These are phyloP conservation scores for Acanthamoeba healyi DNA, from an alignment of 208 protist species.

Conservation along the genomic window DNA sequence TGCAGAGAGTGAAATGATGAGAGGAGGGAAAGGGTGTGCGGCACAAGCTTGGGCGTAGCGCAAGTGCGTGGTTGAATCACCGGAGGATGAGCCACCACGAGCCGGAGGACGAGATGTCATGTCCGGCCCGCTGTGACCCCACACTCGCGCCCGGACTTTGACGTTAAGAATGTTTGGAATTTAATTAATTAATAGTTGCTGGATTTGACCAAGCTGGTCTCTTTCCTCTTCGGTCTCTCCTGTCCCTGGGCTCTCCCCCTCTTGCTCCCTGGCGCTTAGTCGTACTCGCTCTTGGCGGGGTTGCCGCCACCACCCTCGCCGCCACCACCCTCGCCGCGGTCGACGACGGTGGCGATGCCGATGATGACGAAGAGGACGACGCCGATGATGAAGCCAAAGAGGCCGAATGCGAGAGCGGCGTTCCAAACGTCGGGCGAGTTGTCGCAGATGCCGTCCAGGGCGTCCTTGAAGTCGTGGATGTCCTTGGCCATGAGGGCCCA, in stretches of 20 bases:
- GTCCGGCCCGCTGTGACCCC: too few relatives aligned
- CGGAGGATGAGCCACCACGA: not conserved
- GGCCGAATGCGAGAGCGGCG: slow-evolving; percentile 11
- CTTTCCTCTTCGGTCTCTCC: not conserved
- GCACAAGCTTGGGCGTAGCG: too few relatives aligned
- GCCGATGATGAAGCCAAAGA: not conserved
- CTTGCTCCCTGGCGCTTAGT: not conserved
- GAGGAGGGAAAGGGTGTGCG: too few relatives aligned
- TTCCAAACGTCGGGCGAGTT: slow-evolving; percentile 4
- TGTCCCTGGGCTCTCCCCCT: not conserved
- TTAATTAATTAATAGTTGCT: too few relatives aligned
- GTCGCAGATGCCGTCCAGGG: not conserved
- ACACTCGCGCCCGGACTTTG: too few relatives aligned
- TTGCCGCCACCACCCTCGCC: not conserved
- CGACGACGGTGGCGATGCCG: not conserved
- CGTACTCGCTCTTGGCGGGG: not conserved
- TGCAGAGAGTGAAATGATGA: not conserved
- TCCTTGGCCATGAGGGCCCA: slow-evolving; percentile 42
- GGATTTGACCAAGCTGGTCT: not conserved
- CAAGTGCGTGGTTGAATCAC: not conserved
- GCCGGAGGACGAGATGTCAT: too few relatives aligned
- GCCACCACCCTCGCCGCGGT: not conserved
- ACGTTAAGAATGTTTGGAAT: too few relatives aligned
- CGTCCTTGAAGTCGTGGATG: not conserved
- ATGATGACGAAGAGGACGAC: not conserved